Base-by-base conservation (phyloP, 202 grass and related monocot genomes). In the Schoenoplectus tabernaemontani region DNA sequence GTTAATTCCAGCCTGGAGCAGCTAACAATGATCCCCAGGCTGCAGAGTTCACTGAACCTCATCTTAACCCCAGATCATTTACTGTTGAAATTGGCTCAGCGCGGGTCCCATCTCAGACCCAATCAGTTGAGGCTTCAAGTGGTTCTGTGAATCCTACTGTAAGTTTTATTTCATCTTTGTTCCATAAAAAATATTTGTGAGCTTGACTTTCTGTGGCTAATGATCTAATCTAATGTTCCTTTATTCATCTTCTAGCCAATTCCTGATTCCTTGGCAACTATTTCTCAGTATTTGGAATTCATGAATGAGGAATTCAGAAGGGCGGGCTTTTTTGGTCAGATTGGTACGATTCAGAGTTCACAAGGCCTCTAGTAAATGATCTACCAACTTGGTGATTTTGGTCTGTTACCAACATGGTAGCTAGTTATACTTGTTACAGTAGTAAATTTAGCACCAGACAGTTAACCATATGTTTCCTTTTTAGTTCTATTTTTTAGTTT, bases 211-310 rank as follows among this genome's bases (percentile, higher is more conserved):
- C 26, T 28, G 6, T 9, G 46, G 46, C 70, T n/a, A 78, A 22
- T 59, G 43, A 67, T 64, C 34, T 84, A 81, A 84, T 64, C 15
- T 64, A 61, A 51, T 24, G 43, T 74, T 83, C 61, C 22, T 71
- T 51, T 73, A 28, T 13, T 64, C 71, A 4, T 83, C 77, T 81
- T 83, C 78, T 54, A 99, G 96, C 85, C 92, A 19, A 92, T 95
- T 68, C 90, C 91, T 79, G 96, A 99, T 92, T 88, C 96, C 36
- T 82, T 99, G 86, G 89, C 90, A 60, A 99, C 96, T 63, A 92
- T 99, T 69, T 83, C 86, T 73, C 96, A 93, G 54, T 99, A 95
- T 84, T 85, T 93, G 57, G 77, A 90, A 26, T 89, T 95, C 80
- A 87, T 99, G 90, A 87, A 80, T 54, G 92, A 93, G 69, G 89